Evolutionary conservation across 2,329 filamentous ascomycete species (phyloP), one percentile per base, ranked within the genome.

Genomic region (Aspergillus novofumigatus): DNA sequence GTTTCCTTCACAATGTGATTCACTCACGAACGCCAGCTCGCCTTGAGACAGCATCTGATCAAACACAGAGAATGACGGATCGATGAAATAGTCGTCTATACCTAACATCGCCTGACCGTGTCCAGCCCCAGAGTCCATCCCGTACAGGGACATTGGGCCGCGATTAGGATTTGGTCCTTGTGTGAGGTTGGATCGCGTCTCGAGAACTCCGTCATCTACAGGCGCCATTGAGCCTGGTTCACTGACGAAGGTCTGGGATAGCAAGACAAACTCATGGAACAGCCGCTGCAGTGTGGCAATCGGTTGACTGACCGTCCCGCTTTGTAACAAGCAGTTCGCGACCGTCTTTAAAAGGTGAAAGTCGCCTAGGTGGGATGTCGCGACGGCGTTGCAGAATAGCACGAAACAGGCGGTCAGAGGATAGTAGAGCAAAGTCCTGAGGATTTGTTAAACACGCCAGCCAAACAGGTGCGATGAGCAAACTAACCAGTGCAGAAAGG

Each of bases 331-430:
- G 17, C 57, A 58, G 10, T 59, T 55, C 1, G 62, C 58, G 6
- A 65, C 57, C 1, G 59, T 54, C 49, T 59, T 62, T 9, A 67
- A 48, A 9, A 66, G 57, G 8, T 59, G 56, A 26, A 66, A 62
- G 51, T 67, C 62, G 3, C 55, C 65, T 9, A 44, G 35, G 20
- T 67, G 56, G 11, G 52, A 62, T 23, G 62, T 63, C 4, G 56
- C 59, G 0, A 67, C 47, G 7, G 61, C 54, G n/a, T 66, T 67
- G 54, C 62, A 67, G 49, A 67, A 65, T 9, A 67, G 50, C 3
- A 59, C 58, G n/a, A 67, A 59, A 47, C 55, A 65, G 4, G 65
- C 59, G 1, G 65, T 67, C n/a, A 63, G 44, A 11, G 65, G 65
- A 42, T 64, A 67, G 25, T 59, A 63, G 0, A 65, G 45, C 7